These are phyloP conservation scores for Acanthamoeba divionensis DNA, from an alignment of 208 protist genomes.

Conservation along the genomic window DNA sequence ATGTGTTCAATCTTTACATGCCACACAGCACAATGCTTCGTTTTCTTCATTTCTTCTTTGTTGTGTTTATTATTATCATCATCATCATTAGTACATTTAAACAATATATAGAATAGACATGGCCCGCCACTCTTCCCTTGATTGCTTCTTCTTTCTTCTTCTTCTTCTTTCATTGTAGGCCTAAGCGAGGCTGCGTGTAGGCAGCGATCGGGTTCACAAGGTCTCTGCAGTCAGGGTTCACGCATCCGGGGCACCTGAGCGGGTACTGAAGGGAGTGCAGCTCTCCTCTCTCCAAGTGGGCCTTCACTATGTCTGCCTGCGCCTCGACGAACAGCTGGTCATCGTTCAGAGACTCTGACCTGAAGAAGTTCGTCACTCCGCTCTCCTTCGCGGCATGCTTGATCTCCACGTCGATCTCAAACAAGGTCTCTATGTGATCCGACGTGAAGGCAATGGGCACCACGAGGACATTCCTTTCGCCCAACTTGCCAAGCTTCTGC, in stretches of 20 bases:
- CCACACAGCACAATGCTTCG: no score
- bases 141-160: no score
- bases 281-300: constrained; percentile 55
- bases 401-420: constrained; percentile 78
- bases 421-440: constrained; percentile 81
- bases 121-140: no score
- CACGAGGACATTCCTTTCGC: constrained; percentile 61
- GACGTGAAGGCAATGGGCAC: constrained; percentile 80
- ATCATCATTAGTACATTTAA: no score
- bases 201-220: background rate
- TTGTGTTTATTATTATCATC: no score
- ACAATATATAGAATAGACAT: no score
- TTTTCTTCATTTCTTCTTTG: no score
- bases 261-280: background rate
- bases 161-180: no score
- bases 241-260: constrained; percentile 2
- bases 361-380: constrained; percentile 48
- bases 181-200: no score
- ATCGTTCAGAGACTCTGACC: constrained; percentile 64
- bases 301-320: constrained; percentile 59
- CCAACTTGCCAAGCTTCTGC: constrained; percentile 51
- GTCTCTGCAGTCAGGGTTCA: constrained; percentile 8
- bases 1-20: no score
- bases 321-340: constrained; percentile 51
- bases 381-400: constrained; percentile 37